Conservation (phyloP, 805 yeast species). For the Allodekkera sacchari region DNA sequence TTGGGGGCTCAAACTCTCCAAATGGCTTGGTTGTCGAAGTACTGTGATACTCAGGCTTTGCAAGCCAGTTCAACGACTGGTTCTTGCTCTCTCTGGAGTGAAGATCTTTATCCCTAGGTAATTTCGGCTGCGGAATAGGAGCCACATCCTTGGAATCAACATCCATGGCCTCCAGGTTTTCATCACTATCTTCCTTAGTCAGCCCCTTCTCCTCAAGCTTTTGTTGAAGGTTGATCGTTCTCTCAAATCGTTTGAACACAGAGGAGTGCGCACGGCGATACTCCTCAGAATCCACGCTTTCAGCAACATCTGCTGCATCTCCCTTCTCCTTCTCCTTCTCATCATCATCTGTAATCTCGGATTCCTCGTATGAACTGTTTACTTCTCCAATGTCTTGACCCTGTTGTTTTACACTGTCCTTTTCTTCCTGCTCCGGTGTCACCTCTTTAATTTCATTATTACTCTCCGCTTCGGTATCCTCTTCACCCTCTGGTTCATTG, state of each 20-base stretch:
- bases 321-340: constrained; percentile 7
- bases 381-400: constrained; percentile 1
- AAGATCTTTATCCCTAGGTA: constrained; percentile 45
- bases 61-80: constrained; percentile 54
- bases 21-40: constrained; percentile 43
- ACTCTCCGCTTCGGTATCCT: constrained; percentile 9
- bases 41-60: constrained; percentile 49
- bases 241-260: constrained; percentile 45
- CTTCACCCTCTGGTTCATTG: constrained; percentile 15
- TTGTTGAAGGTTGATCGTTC: constrained; percentile 25
- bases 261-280: constrained; percentile 35
- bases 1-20: constrained; percentile 30
- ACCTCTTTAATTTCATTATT: constrained; percentile 7
- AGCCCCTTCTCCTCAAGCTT: constrained; percentile 10
- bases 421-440: neutral
- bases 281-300: neutral
- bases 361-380: no score
- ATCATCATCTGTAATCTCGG: constrained; percentile 11
- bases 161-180: constrained; percentile 17
- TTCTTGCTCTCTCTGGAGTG: constrained; percentile 24
- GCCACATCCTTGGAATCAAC: constrained; percentile 37
- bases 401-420: no score
- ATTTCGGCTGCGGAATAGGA: constrained; percentile 80
- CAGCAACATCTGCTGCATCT: constrained; percentile 1
- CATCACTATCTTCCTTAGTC: constrained; percentile 11